phyloP scores from a whole-genome alignment of 176 grass and related monocot species.

The Carex myosuroides region DNA sequence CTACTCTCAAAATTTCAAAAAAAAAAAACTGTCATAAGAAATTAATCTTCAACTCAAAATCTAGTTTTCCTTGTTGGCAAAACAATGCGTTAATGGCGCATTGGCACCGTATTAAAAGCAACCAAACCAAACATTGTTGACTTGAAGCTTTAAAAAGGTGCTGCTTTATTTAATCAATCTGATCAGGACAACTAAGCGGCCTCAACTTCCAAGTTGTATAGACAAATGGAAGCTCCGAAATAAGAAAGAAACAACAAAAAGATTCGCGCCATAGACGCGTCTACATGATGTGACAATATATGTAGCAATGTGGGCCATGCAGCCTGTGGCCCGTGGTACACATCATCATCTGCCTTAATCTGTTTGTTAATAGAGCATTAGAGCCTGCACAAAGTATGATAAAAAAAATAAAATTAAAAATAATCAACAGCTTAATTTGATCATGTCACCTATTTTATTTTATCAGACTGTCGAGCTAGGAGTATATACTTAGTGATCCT shows the following conservation, averaged over 20 bases:
- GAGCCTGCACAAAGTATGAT: neutral
- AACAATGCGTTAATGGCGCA: neutral
- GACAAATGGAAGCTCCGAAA: neutral
- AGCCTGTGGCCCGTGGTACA: neutral
- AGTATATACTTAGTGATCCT: no score
- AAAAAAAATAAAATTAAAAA: neutral
- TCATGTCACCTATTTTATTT: neutral
- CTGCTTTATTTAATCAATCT: neutral
- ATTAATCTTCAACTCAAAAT: neutral
- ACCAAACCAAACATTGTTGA: neutral
- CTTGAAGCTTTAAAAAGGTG: neutral
- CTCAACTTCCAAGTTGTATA: neutral
- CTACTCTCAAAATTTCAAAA: no score
- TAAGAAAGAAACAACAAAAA: slow-evolving; percentile 1
- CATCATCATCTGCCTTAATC: neutral
- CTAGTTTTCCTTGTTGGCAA: neutral
- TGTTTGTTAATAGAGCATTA: neutral
- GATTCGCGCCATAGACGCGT: neutral
- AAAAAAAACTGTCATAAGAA: neutral
- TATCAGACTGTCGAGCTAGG: no score
- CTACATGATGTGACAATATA: slow-evolving; percentile 1
- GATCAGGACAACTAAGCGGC: neutral
- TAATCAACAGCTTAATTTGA: neutral
- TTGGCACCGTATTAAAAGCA: neutral
- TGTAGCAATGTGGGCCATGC: neutral